These are phyloP conservation scores for Verticillium nubilum DNA, from an alignment of 2,329 filamentous ascomycete genomes.

Conservation along the genomic window DNA sequence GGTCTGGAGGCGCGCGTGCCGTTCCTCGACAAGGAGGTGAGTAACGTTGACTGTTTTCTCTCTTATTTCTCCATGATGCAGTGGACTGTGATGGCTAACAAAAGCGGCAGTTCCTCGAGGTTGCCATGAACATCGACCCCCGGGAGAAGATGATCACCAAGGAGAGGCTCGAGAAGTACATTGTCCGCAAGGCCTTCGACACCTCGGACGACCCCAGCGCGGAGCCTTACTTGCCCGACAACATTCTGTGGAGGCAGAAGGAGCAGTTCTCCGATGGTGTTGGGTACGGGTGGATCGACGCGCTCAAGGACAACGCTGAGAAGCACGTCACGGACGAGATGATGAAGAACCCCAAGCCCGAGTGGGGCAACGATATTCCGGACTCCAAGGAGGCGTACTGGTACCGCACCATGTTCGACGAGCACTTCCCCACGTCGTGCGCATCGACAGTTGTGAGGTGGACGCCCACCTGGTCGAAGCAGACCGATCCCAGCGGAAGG, in stretches of 20 bases:
- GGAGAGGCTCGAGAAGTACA: constrained; percentile 93
- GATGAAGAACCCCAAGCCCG: constrained; percentile 96
- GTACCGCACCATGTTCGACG: constrained; percentile 98
- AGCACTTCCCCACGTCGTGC: constrained; percentile 91
- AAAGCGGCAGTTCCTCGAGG: constrained; percentile 69
- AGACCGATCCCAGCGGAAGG: constrained; percentile 92
- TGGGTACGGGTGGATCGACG: constrained; percentile 98
- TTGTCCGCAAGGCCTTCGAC: constrained; percentile 95
- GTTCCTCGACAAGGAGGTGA: constrained; percentile 87
- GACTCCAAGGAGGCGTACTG: constrained; percentile 99
- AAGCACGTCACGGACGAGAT: constrained; percentile 89
- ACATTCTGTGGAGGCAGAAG: constrained; percentile 98
- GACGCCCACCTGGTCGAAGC: constrained; percentile 96
- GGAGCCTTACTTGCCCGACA: constrained; percentile 85
- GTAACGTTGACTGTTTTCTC: constrained; percentile 11
- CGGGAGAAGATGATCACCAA: constrained; percentile 92
- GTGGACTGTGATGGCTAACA: neutral
- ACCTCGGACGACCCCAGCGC: constrained; percentile 77
- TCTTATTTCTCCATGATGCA: neutral
- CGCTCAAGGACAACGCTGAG: constrained; percentile 91
- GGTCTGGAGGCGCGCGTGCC: constrained; percentile 96
- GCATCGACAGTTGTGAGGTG: constrained; percentile 92
- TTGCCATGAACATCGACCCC: constrained; percentile 89
- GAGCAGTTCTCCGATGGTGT: constrained; percentile 99
- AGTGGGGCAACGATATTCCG: constrained; percentile 90